Evolutionary conservation across 148 eudicot species (phyloP).

Genomic region (Fagopyrum tataricum): DNA sequence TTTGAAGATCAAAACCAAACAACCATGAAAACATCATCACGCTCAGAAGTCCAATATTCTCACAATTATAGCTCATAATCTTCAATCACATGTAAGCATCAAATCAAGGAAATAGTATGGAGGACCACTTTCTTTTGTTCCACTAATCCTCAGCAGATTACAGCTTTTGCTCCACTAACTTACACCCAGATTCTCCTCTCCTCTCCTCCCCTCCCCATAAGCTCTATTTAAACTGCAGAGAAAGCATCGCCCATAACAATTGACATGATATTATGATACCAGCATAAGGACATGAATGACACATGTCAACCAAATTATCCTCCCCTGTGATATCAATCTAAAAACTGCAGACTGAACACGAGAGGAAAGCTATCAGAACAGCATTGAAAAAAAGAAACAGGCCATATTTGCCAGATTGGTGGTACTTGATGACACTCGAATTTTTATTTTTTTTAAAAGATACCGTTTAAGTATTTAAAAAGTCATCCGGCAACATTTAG

Average conservation of each 20-base stretch:
- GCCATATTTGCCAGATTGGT: no score
- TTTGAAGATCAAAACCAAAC: background rate
- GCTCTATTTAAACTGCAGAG: background rate
- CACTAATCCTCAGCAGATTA: background rate
- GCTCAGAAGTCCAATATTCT: background rate
- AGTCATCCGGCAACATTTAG: no score
- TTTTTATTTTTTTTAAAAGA: no score
- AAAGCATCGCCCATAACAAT: background rate
- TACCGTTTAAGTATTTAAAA: no score
- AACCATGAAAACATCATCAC: background rate
- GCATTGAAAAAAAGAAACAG: background rate
- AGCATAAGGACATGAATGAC: background rate
- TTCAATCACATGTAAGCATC: background rate
- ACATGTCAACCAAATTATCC: background rate
- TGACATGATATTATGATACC: background rate
- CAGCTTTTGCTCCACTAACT: background rate
- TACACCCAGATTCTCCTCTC: background rate
- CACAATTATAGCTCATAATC: background rate
- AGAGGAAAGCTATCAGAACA: background rate
- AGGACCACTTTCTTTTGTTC: background rate
- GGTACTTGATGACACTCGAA: no score
- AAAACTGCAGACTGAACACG: background rate
- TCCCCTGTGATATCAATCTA: background rate
- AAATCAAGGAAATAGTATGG: background rate
- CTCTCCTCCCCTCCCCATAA: constrained; percentile 3